A percentile compares a stretch with the other conserved stretches of the same genome.
phyloP scores from a whole-genome alignment of 768 basidiomycete genomes.

The Astraeus odoratus region DNA sequence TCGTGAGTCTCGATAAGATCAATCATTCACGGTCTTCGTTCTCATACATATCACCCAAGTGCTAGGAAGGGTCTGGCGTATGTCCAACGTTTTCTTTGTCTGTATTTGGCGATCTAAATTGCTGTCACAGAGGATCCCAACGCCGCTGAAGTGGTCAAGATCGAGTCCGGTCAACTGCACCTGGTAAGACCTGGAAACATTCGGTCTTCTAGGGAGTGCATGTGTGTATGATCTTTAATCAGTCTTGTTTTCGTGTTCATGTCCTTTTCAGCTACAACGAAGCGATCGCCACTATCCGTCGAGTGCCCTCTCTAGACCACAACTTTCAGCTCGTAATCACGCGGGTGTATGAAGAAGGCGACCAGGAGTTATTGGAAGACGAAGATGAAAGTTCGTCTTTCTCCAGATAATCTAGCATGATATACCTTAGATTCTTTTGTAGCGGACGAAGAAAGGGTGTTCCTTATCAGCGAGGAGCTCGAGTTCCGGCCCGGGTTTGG shows the following conservation, averaged over 20 bases:
- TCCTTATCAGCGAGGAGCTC: conserved; percentile 86
- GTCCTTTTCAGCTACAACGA: conserved; percentile 72
- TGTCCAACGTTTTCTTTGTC: conserved; percentile 31
- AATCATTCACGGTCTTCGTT: conserved; percentile 2
- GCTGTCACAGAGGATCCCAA: conserved; percentile 75
- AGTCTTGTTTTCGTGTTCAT: background rate
- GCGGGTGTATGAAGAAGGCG: conserved; percentile 95
- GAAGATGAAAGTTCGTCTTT: conserved; percentile 75
- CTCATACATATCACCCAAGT: conserved; percentile 41
- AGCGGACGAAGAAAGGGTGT: conserved; percentile 94
- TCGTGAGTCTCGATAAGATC: conserved; percentile 40
- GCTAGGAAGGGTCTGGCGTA: conserved; percentile 92
- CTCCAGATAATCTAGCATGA: background rate
- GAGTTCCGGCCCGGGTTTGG: conserved; percentile 74
- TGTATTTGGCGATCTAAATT: conserved; percentile 18
- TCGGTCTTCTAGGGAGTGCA: conserved; percentile 93
- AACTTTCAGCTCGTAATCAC: conserved; percentile 91
- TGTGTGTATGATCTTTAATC: conserved; percentile 47
- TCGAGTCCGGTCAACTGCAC: conserved; percentile 85
- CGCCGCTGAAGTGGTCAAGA: conserved; percentile 91
- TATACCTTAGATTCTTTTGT: conserved; percentile 9
- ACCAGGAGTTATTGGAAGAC: conserved; percentile 90
- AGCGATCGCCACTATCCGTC: conserved; percentile 89
- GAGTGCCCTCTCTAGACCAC: conserved; percentile 69
- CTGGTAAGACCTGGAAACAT: conserved; percentile 88